phyloP scores from a whole-genome alignment of 225 moss, liverwort and hornwort genomes.

The Pseudoscleropodium purum region DNA sequence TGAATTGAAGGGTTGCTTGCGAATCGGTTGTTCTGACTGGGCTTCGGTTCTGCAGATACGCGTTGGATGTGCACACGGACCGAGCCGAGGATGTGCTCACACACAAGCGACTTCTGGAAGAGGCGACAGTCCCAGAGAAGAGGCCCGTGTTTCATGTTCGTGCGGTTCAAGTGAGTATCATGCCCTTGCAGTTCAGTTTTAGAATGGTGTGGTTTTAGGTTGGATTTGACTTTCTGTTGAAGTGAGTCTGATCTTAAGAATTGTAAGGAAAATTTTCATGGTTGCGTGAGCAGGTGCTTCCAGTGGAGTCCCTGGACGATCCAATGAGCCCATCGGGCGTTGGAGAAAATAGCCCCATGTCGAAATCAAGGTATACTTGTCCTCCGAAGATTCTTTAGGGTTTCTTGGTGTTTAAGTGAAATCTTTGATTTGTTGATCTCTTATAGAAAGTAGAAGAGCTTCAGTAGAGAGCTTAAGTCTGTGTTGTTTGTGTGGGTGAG shows the following conservation, averaged over 20 bases:
- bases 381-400: neutral
- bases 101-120: conserved; percentile 65
- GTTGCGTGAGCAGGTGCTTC: conserved; percentile 25
- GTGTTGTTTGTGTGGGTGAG: neutral
- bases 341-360: neutral
- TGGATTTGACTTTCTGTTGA: neutral
- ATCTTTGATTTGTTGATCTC: neutral
- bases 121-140: conserved; percentile 73
- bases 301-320: conserved; percentile 30
- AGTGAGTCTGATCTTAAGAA: neutral
- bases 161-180: conserved; percentile 75
- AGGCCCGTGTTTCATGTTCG: conserved; percentile 95
- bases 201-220: neutral
- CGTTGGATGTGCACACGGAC: conserved; percentile 88
- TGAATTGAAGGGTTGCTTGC: neutral
- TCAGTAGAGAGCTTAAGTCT: neutral
- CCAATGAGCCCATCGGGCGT: conserved; percentile 8
- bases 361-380: conserved; percentile 17
- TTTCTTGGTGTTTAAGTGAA: neutral
- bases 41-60: conserved; percentile 55
- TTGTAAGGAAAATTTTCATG: neutral
- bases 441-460: neutral
- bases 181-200: neutral
- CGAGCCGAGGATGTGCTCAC: conserved; percentile 95
- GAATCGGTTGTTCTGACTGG: neutral